Percentiles rank a stretch among this genome's conserved stretches.
Evolutionary conservation across 2,329 filamentous ascomycete species (phyloP).

Genomic region (Alternaria rosae): DNA sequence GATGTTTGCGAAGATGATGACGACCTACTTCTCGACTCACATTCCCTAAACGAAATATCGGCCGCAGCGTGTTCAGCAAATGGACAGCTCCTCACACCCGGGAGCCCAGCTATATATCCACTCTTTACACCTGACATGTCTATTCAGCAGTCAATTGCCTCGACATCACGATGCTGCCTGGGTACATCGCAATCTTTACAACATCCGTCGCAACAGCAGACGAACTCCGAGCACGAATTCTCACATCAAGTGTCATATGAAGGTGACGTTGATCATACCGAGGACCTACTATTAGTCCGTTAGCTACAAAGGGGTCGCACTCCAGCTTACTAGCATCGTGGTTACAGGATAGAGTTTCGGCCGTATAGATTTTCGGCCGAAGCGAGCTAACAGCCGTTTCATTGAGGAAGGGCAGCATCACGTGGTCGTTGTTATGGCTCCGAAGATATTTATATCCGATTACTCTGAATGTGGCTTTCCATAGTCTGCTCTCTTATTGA

Average conservation of each 20-base stretch:
- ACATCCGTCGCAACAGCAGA: neutral
- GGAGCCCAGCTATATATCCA: neutral
- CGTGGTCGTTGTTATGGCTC: neutral
- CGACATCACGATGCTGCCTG: neutral
- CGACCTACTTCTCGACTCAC: slow-evolving; percentile 2
- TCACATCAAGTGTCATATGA: neutral
- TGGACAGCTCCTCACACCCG: neutral
- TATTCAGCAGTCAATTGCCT: neutral
- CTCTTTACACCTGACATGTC: neutral
- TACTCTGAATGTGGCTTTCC: neutral
- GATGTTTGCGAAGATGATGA: neutral
- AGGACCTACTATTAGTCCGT: neutral
- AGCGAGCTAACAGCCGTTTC: neutral
- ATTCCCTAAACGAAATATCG: neutral
- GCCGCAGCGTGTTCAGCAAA: neutral
- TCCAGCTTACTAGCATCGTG: neutral
- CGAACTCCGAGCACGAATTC: neutral
- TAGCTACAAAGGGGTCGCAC: neutral
- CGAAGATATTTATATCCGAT: neutral
- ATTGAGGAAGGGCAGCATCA: neutral
- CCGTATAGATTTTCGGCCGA: neutral
- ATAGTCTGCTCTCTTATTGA: neutral
- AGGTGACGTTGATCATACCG: neutral
- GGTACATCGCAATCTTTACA: neutral
- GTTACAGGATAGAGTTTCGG: neutral